phyloP scores from a whole-genome alignment of 129 eudicot genomes.

The Flaveria trinervia region DNA sequence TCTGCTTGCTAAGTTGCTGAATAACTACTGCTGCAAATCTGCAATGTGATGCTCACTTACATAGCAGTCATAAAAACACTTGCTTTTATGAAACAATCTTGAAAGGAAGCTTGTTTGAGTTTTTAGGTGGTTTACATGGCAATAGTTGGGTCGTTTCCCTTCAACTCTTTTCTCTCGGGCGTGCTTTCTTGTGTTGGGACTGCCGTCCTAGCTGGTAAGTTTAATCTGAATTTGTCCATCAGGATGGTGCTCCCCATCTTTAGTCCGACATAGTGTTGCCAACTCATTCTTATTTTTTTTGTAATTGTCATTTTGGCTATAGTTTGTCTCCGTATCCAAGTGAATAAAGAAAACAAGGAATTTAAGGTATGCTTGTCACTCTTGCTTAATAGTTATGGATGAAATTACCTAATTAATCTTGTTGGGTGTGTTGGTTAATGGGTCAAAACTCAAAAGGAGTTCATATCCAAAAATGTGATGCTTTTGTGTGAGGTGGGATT shows the following conservation, averaged over 20 bases:
- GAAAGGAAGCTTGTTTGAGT: background rate
- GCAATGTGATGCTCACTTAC: background rate
- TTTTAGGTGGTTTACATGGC: constrained; percentile 80
- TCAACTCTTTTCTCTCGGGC: constrained; percentile 86
- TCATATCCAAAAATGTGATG: background rate
- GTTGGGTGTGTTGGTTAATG: background rate
- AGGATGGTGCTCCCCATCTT: background rate
- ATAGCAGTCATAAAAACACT: background rate
- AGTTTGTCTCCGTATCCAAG: constrained; percentile 90
- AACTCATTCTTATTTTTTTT: constrained; percentile 17
- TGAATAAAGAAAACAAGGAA: constrained; percentile 92
- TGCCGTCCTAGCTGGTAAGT: constrained; percentile 90
- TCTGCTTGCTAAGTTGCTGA: background rate
- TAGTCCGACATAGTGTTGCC: background rate
- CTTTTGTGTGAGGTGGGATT: background rate
- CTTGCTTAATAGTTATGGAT: constrained; percentile 10
- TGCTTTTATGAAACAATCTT: background rate
- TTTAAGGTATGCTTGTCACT: constrained; percentile 56
- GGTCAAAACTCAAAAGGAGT: background rate
- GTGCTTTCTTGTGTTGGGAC: constrained; percentile 88
- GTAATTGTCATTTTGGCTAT: constrained; percentile 15
- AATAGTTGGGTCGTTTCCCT: constrained; percentile 80
- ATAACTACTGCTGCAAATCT: background rate
- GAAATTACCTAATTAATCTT: background rate
- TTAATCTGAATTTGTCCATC: background rate